phyloP scores from a whole-genome alignment of 352 stramenopile species.

The Pythium folliculosum region DNA sequence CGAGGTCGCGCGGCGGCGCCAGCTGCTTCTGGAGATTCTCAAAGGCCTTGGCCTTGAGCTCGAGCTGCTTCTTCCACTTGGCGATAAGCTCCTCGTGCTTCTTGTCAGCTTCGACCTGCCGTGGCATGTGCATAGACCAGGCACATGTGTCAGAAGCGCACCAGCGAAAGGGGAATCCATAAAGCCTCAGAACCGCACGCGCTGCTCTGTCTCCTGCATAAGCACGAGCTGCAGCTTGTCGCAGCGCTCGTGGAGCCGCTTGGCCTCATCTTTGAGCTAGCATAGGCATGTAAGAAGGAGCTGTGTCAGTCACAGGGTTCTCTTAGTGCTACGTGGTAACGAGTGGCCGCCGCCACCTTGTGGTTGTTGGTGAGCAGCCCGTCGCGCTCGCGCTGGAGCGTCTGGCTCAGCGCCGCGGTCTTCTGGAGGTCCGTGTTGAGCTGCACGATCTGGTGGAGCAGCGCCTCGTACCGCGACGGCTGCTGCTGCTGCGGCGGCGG shows the following conservation, averaged over 20 bases:
- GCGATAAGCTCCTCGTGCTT: slow-evolving; percentile 81
- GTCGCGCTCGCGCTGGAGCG: slow-evolving; percentile 77
- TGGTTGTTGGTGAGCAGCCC: slow-evolving; percentile 57
- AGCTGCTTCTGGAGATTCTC: slow-evolving; percentile 85
- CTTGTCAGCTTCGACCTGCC: slow-evolving; percentile 73
- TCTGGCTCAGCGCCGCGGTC: slow-evolving; percentile 77
- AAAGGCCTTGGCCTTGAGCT: slow-evolving; percentile 79
- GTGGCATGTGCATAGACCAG: not conserved
- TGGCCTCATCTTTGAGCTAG: slow-evolving; percentile 65
- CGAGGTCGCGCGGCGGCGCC: slow-evolving; percentile 74
- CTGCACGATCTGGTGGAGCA: slow-evolving; percentile 83
- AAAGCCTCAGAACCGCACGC: slow-evolving; percentile 34
- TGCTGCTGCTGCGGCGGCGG: not conserved
- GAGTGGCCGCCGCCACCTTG: slow-evolving; percentile 58
- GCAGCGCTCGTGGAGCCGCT: slow-evolving; percentile 71
- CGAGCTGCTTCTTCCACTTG: slow-evolving; percentile 86
- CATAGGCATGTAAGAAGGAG: not conserved
- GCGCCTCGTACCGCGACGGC: slow-evolving; percentile 61
- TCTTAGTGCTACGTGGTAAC: no score
- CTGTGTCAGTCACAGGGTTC: not conserved
- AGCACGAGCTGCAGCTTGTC: slow-evolving; percentile 80
- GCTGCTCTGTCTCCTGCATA: slow-evolving; percentile 83
- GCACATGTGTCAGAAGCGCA: no score
- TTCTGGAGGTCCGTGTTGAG: slow-evolving; percentile 85
- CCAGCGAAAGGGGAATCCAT: no score